These are phyloP conservation scores for Erysimum cheiri DNA, from an alignment of 441 rosid species.

Conservation along the genomic window DNA sequence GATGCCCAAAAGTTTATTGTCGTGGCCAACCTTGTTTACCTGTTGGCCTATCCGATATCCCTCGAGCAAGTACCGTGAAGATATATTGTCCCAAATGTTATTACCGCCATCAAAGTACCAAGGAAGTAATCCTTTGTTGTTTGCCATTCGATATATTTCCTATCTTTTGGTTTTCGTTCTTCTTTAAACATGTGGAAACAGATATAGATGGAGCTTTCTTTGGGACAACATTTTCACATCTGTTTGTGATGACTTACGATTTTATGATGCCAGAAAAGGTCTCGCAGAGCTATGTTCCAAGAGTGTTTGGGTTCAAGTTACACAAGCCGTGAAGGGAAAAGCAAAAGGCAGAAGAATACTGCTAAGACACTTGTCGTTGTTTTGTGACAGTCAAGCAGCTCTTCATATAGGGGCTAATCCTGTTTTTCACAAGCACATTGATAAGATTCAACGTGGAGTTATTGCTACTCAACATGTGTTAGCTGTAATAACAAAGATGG, in stretches of 20 bases:
- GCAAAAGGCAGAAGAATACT: constrained; percentile 21
- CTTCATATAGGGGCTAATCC: too few species aligned
- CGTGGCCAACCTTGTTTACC: constrained; percentile 98
- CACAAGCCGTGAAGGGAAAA: constrained; percentile 60
- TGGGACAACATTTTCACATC: constrained; percentile 51
- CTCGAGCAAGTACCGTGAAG: constrained; percentile 92
- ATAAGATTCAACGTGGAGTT: too few species aligned
- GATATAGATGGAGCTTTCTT: constrained; percentile 80
- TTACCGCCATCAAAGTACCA: constrained; percentile 93
- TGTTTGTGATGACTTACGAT: background rate
- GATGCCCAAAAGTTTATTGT: constrained; percentile 97
- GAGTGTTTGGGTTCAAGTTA: constrained; percentile 79
- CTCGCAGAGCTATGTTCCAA: constrained; percentile 62
- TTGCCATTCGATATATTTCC: background rate
- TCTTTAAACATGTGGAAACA: constrained; percentile 49
- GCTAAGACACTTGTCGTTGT: background rate
- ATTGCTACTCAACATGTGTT: too few species aligned
- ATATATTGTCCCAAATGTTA: constrained; percentile 95
- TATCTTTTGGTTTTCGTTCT: constrained; percentile 34
- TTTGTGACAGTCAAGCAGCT: too few species aligned
- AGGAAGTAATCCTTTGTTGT: constrained; percentile 95
- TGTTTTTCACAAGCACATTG: too few species aligned
- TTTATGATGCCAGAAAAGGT: constrained; percentile 58
- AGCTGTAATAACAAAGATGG: too few species aligned
- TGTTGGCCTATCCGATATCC: constrained; percentile 96